Conservation (phyloP, 2,329 filamentous ascomycete species). For the Fusarium sp. region DNA sequence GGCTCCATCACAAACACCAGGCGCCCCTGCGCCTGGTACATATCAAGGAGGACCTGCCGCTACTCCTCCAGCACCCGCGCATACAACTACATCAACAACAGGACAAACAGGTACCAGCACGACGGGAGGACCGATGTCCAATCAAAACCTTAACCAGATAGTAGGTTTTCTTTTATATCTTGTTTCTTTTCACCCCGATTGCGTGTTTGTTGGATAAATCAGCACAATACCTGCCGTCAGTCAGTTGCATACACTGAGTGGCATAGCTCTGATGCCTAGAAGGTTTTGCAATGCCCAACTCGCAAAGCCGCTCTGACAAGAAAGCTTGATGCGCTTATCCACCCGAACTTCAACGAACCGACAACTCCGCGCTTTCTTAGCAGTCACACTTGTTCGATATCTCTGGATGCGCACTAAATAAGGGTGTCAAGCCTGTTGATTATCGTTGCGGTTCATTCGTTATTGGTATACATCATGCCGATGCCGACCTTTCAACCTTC, state of each 20-base stretch:
- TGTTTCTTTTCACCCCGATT: not conserved
- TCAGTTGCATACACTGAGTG: not conserved
- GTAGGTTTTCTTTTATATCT: slow-evolving; percentile 66
- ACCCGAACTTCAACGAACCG: not conserved
- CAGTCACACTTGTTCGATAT: not conserved
- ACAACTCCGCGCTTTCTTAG: not conserved
- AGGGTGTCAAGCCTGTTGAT: not conserved
- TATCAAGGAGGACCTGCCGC: slow-evolving; percentile 49
- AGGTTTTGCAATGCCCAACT: not conserved
- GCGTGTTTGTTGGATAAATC: not conserved
- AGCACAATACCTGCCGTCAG: not conserved
- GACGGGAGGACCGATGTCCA: slow-evolving; percentile 67
- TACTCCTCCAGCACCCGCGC: slow-evolving; percentile 49
- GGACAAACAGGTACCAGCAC: slow-evolving; percentile 50
- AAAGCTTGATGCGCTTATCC: not conserved
- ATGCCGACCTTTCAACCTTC: not conserved
- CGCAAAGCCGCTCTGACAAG: not conserved
- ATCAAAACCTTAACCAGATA: slow-evolving; percentile 95
- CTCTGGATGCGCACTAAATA: not conserved
- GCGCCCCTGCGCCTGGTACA: slow-evolving; percentile 46
- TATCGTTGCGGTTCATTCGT: not conserved
- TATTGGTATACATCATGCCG: not conserved
- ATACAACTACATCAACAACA: slow-evolving; percentile 38
- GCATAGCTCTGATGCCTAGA: not conserved
- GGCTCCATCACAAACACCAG: slow-evolving; percentile 48